Evolutionary conservation across 352 stramenopile genomes (phyloP), one percentile per base, ranked within the genome.

Genomic region (Globisporangium polare): DNA sequence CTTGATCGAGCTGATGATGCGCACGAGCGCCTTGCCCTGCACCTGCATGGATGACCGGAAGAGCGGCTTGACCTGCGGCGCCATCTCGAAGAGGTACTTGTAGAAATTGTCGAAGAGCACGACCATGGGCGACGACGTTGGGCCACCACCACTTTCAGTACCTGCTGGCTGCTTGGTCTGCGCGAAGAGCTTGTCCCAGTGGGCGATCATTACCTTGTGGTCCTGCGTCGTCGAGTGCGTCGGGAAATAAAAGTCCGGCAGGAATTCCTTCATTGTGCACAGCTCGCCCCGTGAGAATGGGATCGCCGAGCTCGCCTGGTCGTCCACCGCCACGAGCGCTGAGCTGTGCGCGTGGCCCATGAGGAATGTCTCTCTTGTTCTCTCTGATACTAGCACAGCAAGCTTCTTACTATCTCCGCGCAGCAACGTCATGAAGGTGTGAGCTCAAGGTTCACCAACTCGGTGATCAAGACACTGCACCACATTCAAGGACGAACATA

Each of bases 31-130:
- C 43, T 74, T 73, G 45, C 73, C 70, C 49, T 81, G 73, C 5
- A 76, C 62, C 37, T 74, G 67, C 60, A 78, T 81, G 27, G 67
- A 76, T 18, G 64, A 72, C 1, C 65, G 67, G 47, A 81, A 81
- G 17, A 81, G 60, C n/a, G 70, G 68, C 52, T 72, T 76, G 59
- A 77, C 67, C 24, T 73, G 63, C 4, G 73, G 67, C 3, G 63
- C 69, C 26, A 73, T 58, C 41, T 72, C 66, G 43, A 78, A 80
- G 20, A 80, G 46, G 45, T 69, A 62, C 45, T 70, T 68, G 68
- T 80, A 78, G 45, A 80, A 80, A 29, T 66, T 68, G 53, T 81
- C 70, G 35, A 78, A 81, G 26, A 78, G 65, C 49, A 63, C 41
- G 24, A 78, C 67, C 57, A 75, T 75, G 8, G 69, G 57, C 1